Evolutionary conservation across 352 stramenopile species (phyloP).

Genomic region (Poterioochromonas sp.): DNA sequence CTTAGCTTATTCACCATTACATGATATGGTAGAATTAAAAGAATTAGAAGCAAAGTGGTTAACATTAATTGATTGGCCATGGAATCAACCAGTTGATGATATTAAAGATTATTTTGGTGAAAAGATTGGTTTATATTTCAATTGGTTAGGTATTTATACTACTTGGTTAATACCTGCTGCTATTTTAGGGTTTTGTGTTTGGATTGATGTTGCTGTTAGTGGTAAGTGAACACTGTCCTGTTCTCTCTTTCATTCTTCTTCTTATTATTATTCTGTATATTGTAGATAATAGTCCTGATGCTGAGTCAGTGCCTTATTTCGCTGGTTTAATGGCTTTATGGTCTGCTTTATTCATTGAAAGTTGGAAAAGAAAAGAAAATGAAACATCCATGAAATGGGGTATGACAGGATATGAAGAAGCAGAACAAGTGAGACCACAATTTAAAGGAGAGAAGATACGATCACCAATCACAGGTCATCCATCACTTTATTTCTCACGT

Average conservation of each 20-base stretch:
- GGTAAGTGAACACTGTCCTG: not conserved
- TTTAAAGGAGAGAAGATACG: constrained; percentile 37
- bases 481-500: constrained; percentile 43
- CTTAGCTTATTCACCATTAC: constrained; percentile 23
- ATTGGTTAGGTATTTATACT: constrained; percentile 88
- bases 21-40: constrained; percentile 32
- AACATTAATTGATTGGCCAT: constrained; percentile 36
- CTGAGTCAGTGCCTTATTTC: constrained; percentile 43
- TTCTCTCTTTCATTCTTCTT: not conserved
- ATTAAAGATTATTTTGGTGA: constrained; percentile 75
- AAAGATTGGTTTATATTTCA: constrained; percentile 95
- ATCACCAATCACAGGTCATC: constrained; percentile 44
- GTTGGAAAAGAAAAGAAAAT: constrained; percentile 74
- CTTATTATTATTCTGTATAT: not conserved
- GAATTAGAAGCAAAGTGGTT: constrained; percentile 29
- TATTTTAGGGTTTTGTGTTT: constrained; percentile 67
- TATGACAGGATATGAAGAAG: constrained; percentile 47
- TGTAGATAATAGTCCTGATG: constrained; percentile 36
- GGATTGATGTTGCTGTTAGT: constrained; percentile 57
- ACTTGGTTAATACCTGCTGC: constrained; percentile 73
- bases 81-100: constrained; percentile 59
- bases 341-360: constrained; percentile 71
- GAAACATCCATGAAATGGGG: constrained; percentile 68
- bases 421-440: constrained; percentile 40
- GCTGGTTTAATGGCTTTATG: constrained; percentile 68